These are phyloP conservation scores for Sextonia rubra DNA, from an alignment of 164 flowering plant genomes.

Conservation along the genomic window DNA sequence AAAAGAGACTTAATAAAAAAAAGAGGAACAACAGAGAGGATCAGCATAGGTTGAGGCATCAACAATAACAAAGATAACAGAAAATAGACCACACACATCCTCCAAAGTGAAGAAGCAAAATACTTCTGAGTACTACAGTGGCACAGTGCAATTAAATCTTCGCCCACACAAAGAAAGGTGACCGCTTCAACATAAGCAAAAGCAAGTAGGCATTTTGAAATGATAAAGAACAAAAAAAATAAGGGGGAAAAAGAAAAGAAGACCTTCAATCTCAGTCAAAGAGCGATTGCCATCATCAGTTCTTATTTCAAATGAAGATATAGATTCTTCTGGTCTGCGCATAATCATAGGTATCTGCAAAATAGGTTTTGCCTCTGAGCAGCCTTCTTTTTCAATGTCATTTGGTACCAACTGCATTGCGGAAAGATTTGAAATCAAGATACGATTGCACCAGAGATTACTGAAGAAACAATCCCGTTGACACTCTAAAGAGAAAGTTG, in stretches of 20 bases:
- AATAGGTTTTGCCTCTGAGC: constrained; percentile 71
- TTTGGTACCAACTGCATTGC: constrained; percentile 65
- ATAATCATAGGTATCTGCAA: constrained; percentile 26
- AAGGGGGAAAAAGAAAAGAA: not conserved
- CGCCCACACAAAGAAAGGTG: constrained; percentile 43
- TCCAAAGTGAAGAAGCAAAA: too few species aligned
- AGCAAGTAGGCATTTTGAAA: not conserved
- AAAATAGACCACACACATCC: too few species aligned
- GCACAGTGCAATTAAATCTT: constrained; percentile 93
- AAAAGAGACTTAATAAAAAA: too few species aligned
- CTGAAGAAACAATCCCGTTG: too few species aligned
- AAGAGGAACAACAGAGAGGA: too few species aligned
- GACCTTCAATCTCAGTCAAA: constrained; percentile 12
- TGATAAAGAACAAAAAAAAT: too few species aligned
- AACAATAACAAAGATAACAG: too few species aligned
- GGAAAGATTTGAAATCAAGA: constrained; percentile 22
- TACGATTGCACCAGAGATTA: too few species aligned
- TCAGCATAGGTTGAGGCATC: too few species aligned
- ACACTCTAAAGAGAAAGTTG: too few species aligned
- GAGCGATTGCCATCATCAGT: constrained; percentile 32
- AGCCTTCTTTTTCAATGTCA: constrained; percentile 37
- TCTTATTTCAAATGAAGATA: constrained; percentile 85
- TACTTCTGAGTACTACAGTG: constrained; percentile 93
- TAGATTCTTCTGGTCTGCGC: constrained; percentile 28
- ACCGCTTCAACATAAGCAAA: not conserved